phyloP scores from a whole-genome alignment of 176 grass and related monocot genomes.

The Aegilops bicornis region DNA sequence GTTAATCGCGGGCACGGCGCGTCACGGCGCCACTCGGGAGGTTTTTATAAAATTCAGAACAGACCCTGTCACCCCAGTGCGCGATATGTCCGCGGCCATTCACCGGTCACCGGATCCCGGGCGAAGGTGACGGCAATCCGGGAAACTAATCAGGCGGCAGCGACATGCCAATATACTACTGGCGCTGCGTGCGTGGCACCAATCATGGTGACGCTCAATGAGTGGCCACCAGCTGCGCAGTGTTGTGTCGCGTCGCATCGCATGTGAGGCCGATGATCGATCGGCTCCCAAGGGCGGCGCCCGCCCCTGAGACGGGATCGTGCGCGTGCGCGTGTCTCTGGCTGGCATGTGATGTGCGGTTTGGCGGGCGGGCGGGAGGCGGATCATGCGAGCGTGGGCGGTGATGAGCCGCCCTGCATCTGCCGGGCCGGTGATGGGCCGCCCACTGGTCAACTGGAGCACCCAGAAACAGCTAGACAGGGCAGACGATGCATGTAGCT shows the following conservation, averaged over 20 bases:
- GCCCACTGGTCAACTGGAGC: neutral
- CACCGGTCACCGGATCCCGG: conserved; percentile 7
- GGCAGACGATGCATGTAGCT: neutral
- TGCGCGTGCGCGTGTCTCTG: neutral
- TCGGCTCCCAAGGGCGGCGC: neutral
- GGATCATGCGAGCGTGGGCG: neutral
- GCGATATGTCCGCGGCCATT: conserved; percentile 47
- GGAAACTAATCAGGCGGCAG: neutral
- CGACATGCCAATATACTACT: neutral
- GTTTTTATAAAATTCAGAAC: neutral
- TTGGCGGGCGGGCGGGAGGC: neutral
- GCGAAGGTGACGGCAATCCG: neutral
- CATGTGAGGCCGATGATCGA: conserved; percentile 8
- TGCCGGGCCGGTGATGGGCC: neutral
- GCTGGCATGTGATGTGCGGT: conserved; percentile 4
- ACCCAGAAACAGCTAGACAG: neutral
- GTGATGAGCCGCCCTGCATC: neutral
- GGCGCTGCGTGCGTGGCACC: neutral
- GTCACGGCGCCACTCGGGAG: neutral
- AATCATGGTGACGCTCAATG: conserved; percentile 22
- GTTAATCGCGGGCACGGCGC: neutral
- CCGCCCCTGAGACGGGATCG: neutral
- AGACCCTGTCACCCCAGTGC: conserved; percentile 45
- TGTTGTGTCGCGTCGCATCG: neutral
- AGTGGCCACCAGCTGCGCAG: conserved; percentile 35